A percentile compares a stretch with the other conserved stretches of the same genome.
phyloP scores from a whole-genome alignment of 345 rosid species.

The Eutrema heterophyllum region DNA sequence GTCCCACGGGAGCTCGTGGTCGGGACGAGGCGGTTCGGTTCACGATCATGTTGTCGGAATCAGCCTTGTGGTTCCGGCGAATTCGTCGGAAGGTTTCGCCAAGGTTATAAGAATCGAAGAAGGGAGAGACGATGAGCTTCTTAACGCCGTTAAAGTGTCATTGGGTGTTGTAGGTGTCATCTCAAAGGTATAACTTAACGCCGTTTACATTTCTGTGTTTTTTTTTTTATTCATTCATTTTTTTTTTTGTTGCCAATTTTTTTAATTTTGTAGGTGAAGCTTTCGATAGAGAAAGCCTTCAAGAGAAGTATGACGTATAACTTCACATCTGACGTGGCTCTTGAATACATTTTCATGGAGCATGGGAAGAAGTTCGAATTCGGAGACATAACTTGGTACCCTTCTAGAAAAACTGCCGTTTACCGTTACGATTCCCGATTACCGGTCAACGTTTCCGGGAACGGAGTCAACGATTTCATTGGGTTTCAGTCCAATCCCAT shows the following conservation, averaged over 20 bases:
- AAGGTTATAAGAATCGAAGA: conserved; percentile 50
- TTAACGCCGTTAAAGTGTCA: conserved; percentile 71
- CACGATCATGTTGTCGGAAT: conserved; percentile 82
- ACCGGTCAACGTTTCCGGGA: conserved; percentile 44
- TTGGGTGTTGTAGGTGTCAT: conserved; percentile 72
- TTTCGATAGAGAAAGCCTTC: conserved; percentile 59
- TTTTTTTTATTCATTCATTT: too few species aligned
- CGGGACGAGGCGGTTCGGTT: conserved; percentile 87
- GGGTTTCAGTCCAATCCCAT: conserved; percentile 70
- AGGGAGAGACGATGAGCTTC: conserved; percentile 44
- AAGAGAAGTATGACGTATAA: conserved; percentile 70
- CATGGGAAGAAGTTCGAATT: conserved; percentile 69
- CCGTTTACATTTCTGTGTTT: not conserved
- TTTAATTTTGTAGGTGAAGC: conserved; percentile 46
- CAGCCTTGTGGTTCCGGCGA: conserved; percentile 56
- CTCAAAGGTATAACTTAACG: conserved; percentile 58
- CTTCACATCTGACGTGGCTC: conserved; percentile 53
- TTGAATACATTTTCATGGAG: conserved; percentile 51
- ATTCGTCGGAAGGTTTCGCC: conserved; percentile 52
- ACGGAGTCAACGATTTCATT: conserved; percentile 63
- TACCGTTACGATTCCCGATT: conserved; percentile 68
- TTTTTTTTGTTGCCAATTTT: not conserved
- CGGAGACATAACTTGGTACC: conserved; percentile 87
- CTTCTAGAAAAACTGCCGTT: conserved; percentile 62
- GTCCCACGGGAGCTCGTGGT: conserved; percentile 97